A percentile compares a stretch with the other conserved stretches of the same genome.
Evolutionary conservation across 169 alveolate genomes (phyloP).

Genomic region (Blepharisma undulans): DNA sequence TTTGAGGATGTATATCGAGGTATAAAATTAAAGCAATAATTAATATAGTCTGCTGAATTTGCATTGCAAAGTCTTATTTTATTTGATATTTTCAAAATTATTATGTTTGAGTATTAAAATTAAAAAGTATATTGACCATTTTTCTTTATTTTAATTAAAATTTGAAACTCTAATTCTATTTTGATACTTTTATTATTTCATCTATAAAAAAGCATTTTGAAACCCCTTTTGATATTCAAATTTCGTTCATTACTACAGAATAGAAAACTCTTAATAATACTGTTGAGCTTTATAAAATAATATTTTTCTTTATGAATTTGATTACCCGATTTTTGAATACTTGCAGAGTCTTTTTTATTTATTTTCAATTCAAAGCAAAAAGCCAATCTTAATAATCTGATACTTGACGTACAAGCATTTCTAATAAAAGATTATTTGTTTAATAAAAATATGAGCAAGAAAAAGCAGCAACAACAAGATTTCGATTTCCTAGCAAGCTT

Average conservation of each 20-base stretch:
- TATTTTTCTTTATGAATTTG: neutral
- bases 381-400: neutral
- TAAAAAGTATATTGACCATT: neutral
- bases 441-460: neutral
- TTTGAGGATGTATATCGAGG: neutral
- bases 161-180: neutral
- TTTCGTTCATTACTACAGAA: neutral
- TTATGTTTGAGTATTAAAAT: neutral
- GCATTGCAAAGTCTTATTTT: neutral
- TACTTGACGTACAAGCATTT: too few relatives aligned
- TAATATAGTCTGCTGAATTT: neutral
- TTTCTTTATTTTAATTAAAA: neutral
- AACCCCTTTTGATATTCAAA: too few relatives aligned
- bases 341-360: neutral
- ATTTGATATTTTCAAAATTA: too few relatives aligned
- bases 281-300: neutral
- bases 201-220: neutral
- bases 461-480: neutral
- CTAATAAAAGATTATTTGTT: neutral
- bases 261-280: neutral
- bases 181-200: neutral
- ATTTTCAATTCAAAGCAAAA: too few relatives aligned
- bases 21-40: neutral
- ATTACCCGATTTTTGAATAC: neutral
- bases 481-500: neutral